Base-by-base conservation (phyloP, 371 early-diverging fungal genomes). In the Mucor plumbeus region DNA sequence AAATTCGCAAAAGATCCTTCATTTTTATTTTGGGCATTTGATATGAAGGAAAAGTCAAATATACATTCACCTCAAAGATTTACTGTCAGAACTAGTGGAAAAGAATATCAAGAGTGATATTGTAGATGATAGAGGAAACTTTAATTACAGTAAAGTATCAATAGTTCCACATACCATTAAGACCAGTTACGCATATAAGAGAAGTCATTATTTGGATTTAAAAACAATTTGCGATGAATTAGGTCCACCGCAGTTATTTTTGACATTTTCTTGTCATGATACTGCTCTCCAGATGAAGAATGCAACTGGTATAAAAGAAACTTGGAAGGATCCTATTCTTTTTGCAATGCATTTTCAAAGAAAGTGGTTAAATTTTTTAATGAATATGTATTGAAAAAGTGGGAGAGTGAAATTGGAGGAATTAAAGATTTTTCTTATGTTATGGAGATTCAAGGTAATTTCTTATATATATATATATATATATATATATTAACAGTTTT, bases 211-310 rank as follows among this genome's bases (percentile, higher is more conserved):
- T 35, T 44, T 60, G 7, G 47, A 61, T 34, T 19, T 67, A 1
- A 21, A 61, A 34, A 13, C 34, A 0, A 36, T 61, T 13, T 61
- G 41, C 36, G 21, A 43, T 13, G 36, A 41, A 13, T 35, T 56
- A 17, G 61, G 60, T n/a, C 19, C 53, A 0, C 67, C 67, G 14
- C 67, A 67, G 21, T n/a, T 67, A 4, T 61, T 67, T 43, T 9
- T 67, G 0, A 67, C 67, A 5, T 57, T 67, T 31, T 38, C 38
- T 13, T 61, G 47, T 31, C 34, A 67, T 43, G 62, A 67, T 36
- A 17, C n/a, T 0, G 43, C 44, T n/a, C 10, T 17, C 0, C 31
- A 61, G n/a, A 17, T 67, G 1, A 21, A 43, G 4, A 17, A 26
- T 55, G 48, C 31, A 26, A 39, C 26, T 35, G 48, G 38, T 14